Conservation (phyloP, 345 rosid genomes). For the Rhodamnia argentea region DNA sequence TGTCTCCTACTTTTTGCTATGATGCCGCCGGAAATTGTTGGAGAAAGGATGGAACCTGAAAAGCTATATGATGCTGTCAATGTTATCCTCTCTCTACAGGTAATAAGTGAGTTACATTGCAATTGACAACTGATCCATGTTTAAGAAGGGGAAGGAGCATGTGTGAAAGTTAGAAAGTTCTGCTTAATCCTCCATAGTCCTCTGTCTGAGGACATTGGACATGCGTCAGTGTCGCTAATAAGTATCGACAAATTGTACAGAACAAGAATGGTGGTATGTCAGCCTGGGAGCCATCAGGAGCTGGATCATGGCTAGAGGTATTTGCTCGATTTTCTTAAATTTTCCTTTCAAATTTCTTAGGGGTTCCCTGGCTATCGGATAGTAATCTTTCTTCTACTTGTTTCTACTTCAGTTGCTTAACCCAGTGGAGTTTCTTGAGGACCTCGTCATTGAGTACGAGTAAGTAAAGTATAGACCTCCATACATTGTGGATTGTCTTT, state of each 20-base stretch:
- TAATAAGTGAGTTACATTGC: not conserved
- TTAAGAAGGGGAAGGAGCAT: not conserved
- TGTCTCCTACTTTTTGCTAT: conserved; percentile 54
- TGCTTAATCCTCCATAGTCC: not conserved
- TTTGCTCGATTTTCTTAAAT: not conserved
- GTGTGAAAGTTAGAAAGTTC: not conserved
- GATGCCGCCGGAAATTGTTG: conserved; percentile 67
- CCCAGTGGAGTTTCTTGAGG: conserved; percentile 48
- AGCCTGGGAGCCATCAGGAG: conserved; percentile 61
- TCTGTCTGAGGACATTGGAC: not conserved
- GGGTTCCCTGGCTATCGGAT: not conserved
- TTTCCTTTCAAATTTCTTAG: not conserved
- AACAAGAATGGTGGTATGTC: conserved; percentile 45
- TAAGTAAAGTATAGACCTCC: not conserved
- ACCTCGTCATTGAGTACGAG: conserved; percentile 31
- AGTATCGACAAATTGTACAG: conserved; percentile 11
- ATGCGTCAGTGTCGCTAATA: not conserved
- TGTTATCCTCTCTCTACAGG: conserved; percentile 53
- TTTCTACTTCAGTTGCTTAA: conserved; percentile 30
- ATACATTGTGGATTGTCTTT: not conserved
- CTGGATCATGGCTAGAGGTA: conserved; percentile 46
- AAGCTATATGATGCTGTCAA: conserved; percentile 44
- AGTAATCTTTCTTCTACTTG: not conserved
- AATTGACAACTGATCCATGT: not conserved
- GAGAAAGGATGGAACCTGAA: conserved; percentile 41